Evolutionary conservation across 2,329 filamentous ascomycete genomes (phyloP).

Genomic region (Claviceps paspali): DNA sequence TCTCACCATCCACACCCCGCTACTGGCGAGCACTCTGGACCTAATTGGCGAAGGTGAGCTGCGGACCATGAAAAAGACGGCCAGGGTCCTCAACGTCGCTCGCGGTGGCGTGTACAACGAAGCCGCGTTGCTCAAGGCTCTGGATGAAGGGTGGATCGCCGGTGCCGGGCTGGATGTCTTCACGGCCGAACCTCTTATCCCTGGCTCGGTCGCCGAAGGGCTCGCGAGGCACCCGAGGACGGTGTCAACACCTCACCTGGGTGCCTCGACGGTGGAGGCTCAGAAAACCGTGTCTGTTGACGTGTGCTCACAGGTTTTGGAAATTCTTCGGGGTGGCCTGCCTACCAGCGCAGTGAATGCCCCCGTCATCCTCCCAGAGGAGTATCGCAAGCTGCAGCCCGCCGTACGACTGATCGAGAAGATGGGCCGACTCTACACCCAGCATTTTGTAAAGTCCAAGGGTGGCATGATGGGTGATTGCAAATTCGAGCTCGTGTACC

Average conservation of each 20-base stretch:
- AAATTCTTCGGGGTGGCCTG: conserved; percentile 56
- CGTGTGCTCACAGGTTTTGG: conserved; percentile 64
- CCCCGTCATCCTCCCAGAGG: conserved; percentile 65
- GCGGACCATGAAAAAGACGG: conserved; percentile 54
- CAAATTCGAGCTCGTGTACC: conserved; percentile 62
- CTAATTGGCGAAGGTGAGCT: conserved; percentile 56
- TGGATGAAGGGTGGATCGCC: conserved; percentile 56
- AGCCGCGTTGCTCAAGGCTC: conserved; percentile 50
- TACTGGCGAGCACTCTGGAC: conserved; percentile 62
- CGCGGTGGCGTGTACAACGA: conserved; percentile 72
- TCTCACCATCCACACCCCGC: conserved; percentile 65
- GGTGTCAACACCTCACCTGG: conserved; percentile 65
- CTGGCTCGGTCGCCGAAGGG: conserved; percentile 39
- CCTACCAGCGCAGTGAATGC: conserved; percentile 69
- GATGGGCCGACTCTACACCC: conserved; percentile 66
- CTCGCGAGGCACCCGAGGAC: conserved; percentile 57
- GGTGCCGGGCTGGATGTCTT: conserved; percentile 72
- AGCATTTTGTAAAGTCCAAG: conserved; percentile 43
- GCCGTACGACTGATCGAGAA: conserved; percentile 64
- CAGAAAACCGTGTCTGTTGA: conserved; percentile 76
- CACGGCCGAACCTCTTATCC: conserved; percentile 51
- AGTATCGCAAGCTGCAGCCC: conserved; percentile 63
- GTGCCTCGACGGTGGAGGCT: conserved; percentile 66
- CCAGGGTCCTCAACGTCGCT: conserved; percentile 64
- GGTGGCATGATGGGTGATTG: conserved; percentile 40